Conservation (phyloP, 2,329 filamentous ascomycete species). For the Phialocephala subalpina region DNA sequence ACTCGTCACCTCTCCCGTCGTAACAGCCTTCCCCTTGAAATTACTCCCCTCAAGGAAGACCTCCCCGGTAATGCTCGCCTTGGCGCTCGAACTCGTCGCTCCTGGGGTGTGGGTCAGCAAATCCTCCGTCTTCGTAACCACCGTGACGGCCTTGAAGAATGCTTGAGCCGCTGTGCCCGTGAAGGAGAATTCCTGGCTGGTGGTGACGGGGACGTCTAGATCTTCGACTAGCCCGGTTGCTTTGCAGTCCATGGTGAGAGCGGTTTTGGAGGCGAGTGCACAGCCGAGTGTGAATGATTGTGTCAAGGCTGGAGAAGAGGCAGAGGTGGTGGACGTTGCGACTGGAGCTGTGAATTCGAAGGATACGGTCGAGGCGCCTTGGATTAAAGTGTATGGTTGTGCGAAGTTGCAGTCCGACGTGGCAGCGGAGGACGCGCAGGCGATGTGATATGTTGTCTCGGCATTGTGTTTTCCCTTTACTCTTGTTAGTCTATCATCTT, state of each 20-base stretch:
- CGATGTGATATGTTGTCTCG: conserved; percentile 31
- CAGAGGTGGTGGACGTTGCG: conserved; percentile 13
- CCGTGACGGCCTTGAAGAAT: conserved; percentile 23
- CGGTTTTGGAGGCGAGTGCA: conserved; percentile 16
- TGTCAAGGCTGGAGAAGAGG: background rate
- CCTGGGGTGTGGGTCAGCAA: conserved; percentile 27
- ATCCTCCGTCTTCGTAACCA: conserved; percentile 19
- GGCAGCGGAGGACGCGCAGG: conserved; percentile 20
- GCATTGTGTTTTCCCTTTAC: background rate
- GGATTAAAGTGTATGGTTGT: conserved; percentile 32
- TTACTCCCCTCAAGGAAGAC: background rate
- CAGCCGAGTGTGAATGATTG: conserved; percentile 23
- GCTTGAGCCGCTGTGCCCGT: conserved; percentile 22
- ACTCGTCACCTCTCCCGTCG: background rate
- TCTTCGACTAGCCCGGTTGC: conserved; percentile 23
- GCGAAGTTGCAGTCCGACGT: conserved; percentile 28
- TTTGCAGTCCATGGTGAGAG: conserved; percentile 17
- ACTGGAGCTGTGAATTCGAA: conserved; percentile 26
- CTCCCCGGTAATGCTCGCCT: conserved; percentile 3
- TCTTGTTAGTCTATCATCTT: background rate
- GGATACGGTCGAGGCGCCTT: conserved; percentile 28
- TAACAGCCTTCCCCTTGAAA: background rate
- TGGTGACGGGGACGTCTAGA: conserved; percentile 8
- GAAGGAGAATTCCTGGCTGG: conserved; percentile 13
- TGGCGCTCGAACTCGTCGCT: conserved; percentile 9